Evolutionary conservation across 805 yeast species (phyloP).

Genomic region (Lachancea dasiensis): DNA sequence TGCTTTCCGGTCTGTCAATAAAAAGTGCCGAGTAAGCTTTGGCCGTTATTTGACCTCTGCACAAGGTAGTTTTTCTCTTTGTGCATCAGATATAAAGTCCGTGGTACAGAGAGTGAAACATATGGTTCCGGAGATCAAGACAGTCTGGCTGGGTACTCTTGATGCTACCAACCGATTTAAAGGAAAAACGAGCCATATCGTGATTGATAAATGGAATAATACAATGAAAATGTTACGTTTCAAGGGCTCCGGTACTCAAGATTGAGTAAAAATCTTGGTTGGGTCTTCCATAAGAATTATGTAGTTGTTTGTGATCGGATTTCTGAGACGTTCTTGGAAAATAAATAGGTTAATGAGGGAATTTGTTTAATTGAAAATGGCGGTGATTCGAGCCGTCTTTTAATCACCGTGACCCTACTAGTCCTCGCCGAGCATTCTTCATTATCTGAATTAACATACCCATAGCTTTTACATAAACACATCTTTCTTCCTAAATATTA

Average conservation of each 20-base stretch:
- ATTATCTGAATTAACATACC: not conserved
- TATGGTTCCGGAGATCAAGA: not conserved
- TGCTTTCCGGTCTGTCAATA: not conserved
- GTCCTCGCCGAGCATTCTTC: too few relatives aligned
- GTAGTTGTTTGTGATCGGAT: constrained; percentile 1
- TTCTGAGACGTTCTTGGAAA: not conserved
- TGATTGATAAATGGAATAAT: constrained; percentile 5
- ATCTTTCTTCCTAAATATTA: not conserved
- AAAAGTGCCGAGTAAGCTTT: not conserved
- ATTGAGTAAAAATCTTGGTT: not conserved
- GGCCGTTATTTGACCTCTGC: not conserved
- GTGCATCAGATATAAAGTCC: not conserved
- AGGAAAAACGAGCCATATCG: not conserved
- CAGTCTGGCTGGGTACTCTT: not conserved
- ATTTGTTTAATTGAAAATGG: too few relatives aligned
- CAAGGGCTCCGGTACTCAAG: not conserved
- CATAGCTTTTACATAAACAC: constrained; percentile 2
- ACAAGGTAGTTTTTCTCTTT: not conserved
- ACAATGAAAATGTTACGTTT: constrained; percentile 5
- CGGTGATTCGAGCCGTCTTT: too few relatives aligned
- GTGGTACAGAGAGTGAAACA: not conserved
- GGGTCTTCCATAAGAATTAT: not conserved
- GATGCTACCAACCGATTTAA: not conserved
- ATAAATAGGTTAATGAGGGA: not conserved
- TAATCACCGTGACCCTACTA: too few relatives aligned